phyloP scores from a whole-genome alignment of 2,329 filamentous ascomycete species.

The Diplodia scrobiculata region DNA sequence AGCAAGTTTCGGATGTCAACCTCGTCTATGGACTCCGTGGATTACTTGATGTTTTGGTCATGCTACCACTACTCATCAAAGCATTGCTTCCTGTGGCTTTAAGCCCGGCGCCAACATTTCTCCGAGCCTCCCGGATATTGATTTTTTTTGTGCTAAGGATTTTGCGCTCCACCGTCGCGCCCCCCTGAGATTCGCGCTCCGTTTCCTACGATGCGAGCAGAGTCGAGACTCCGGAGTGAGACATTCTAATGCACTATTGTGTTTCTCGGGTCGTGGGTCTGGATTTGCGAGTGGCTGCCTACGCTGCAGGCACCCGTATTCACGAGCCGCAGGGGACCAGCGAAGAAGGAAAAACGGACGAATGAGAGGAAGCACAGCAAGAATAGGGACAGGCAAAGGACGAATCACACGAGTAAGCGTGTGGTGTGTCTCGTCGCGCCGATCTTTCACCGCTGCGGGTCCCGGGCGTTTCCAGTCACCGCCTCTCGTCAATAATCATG shows the following conservation, averaged over 20 bases:
- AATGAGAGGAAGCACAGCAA: neutral
- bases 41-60: neutral
- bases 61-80: neutral
- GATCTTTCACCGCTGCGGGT: neutral
- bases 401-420: neutral
- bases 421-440: neutral
- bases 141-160: too few species aligned
- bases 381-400: neutral
- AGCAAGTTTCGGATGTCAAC: slow-evolving; percentile 1
- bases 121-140: neutral
- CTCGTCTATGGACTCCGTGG: neutral
- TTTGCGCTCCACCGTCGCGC: neutral
- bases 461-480: neutral
- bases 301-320: neutral
- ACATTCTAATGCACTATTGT: neutral
- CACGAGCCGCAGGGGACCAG: neutral
- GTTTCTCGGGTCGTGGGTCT: neutral
- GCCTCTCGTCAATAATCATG: slow-evolving; percentile 1
- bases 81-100: neutral
- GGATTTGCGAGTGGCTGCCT: neutral
- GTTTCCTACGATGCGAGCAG: neutral
- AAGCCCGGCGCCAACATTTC: neutral
- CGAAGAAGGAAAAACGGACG: neutral
- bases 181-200: slow-evolving; percentile 1
- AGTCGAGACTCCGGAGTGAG: neutral